Percentiles rank a stretch among this genome's conserved stretches.
These are phyloP conservation scores for Pichia norvegensis DNA, from an alignment of 1,139 yeast genomes.

Conservation along the genomic window DNA sequence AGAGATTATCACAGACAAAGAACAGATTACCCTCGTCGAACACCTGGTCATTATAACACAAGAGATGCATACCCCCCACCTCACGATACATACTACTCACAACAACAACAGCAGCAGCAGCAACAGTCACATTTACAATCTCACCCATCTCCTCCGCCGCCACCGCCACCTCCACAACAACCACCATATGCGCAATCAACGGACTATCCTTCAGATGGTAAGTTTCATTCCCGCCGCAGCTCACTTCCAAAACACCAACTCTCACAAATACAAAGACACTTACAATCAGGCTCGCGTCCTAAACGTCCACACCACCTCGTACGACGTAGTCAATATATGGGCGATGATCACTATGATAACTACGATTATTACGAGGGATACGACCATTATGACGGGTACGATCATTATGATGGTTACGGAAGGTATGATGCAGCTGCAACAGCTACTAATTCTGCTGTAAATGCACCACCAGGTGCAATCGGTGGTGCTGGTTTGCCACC, in stretches of 20 bases:
- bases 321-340: background rate
- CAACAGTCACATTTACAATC: background rate
- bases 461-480: background rate
- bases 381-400: background rate
- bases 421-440: background rate
- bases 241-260: constrained; percentile 4
- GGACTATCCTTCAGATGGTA: background rate
- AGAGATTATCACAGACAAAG: background rate
- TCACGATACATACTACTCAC: background rate
- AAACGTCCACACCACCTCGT: background rate
- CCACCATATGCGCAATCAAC: background rate
- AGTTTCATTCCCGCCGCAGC: background rate
- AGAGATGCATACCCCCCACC: background rate
- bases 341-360: background rate
- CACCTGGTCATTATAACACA: background rate
- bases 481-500: background rate
- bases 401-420: background rate
- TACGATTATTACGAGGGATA: background rate
- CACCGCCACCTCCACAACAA: background rate
- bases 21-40: background rate
- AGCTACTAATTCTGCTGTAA: background rate
- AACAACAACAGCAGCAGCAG: background rate
- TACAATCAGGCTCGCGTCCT: background rate
- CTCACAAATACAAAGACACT: constrained; percentile 5
- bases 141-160: background rate